Percentiles rank a stretch among this genome's conserved stretches.
These are phyloP conservation scores for Coemansia sp. DNA, from an alignment of 192 early-diverging fungal genomes.

Conservation along the genomic window DNA sequence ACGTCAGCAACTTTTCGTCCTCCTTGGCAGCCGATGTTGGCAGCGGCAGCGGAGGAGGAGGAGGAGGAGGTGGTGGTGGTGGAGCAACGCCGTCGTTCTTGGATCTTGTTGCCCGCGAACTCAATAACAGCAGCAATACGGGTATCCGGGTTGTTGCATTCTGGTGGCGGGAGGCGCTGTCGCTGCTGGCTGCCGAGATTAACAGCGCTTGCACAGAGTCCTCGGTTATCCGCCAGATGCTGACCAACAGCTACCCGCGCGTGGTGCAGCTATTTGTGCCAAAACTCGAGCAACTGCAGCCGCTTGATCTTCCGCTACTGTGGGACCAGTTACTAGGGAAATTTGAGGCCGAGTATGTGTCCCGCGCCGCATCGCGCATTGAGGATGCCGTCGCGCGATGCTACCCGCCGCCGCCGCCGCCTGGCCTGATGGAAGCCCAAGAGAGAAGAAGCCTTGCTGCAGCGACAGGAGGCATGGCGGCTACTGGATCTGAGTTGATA, in stretches of 20 bases:
- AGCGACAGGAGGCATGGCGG: neutral
- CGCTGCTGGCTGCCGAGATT: conserved; percentile 19
- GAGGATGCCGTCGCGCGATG: conserved; percentile 25
- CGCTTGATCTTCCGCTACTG: conserved; percentile 7
- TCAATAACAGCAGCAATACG: conserved; percentile 13
- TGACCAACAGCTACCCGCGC: conserved; percentile 35
- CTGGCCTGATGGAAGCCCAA: conserved; percentile 32
- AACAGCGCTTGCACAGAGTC: conserved; percentile 17
- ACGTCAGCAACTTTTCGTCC: conserved; percentile 14
- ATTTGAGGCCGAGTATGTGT: conserved; percentile 33
- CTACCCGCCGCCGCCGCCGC: conserved; percentile 27
- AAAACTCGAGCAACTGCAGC: conserved; percentile 26
- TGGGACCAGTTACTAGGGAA: conserved; percentile 30
- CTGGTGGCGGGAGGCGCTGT: conserved; percentile 42
- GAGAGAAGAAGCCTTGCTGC: neutral
- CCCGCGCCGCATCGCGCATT: conserved; percentile 27
- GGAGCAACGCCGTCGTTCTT: conserved; percentile 9
- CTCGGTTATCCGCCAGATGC: conserved; percentile 22
- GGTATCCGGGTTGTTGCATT: conserved; percentile 15
- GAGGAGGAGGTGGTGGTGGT: neutral
- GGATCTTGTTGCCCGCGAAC: conserved; percentile 21
- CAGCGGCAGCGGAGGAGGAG: neutral
- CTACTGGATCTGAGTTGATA: conserved; percentile 10
- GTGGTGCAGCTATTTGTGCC: conserved; percentile 37
- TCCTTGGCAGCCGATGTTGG: neutral